These are phyloP conservation scores for Dryas alaskensis DNA, from an alignment of 306 rosid species.

Conservation along the genomic window DNA sequence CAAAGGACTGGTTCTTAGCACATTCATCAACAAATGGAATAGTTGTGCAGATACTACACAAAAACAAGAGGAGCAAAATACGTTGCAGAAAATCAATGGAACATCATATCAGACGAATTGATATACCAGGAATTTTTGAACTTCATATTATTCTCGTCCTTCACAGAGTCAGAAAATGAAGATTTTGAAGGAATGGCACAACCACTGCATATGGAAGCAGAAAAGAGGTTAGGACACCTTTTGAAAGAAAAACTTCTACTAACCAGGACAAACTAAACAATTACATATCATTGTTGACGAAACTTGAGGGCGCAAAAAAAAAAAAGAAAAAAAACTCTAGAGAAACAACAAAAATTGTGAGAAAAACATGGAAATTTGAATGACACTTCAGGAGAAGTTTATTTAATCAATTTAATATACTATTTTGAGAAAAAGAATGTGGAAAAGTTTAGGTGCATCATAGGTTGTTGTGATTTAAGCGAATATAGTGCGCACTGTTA, in stretches of 20 bases:
- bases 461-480: not conserved
- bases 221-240: slow-evolving; percentile 24
- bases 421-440: not conserved
- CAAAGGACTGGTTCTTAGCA: slow-evolving; percentile 25
- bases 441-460: not conserved
- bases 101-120: slow-evolving; percentile 17
- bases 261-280: not conserved
- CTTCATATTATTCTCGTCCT: slow-evolving; percentile 64
- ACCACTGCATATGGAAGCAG: slow-evolving; percentile 57
- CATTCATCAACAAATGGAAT: slow-evolving; percentile 16
- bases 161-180: slow-evolving; percentile 51
- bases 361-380: not conserved
- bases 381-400: not conserved
- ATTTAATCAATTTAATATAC: not conserved
- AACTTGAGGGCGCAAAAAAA: too few species aligned
- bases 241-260: slow-evolving; percentile 10
- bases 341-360: not conserved
- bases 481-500: too few species aligned
- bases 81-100: slow-evolving; percentile 1
- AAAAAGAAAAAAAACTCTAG: not conserved
- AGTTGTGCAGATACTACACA: not conserved
- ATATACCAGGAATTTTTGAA: slow-evolving; percentile 72
- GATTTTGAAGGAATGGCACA: slow-evolving; percentile 72
- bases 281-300: not conserved
- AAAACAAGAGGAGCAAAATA: slow-evolving; percentile 5